Base-by-base conservation (phyloP, 2,329 filamentous ascomycete species). In the Bipolaris zeicola region DNA sequence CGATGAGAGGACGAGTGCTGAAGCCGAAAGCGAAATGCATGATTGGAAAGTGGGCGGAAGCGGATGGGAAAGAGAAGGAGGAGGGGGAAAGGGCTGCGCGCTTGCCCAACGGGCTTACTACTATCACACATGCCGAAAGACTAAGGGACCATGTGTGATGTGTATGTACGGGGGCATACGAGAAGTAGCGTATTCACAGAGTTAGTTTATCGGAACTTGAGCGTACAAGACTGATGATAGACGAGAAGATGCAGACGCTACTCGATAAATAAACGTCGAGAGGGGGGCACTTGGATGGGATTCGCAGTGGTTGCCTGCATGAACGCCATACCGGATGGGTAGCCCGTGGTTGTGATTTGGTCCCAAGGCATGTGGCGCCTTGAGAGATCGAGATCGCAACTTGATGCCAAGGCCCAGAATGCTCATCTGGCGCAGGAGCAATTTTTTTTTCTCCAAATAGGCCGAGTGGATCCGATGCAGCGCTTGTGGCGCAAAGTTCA, bases 281-380 rank as follows among this genome's bases (percentile, higher is more conserved):
- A 16, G 38, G 4, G 2, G 14, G 22, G 4, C 22, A 24, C 22
- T 24, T 5, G 22, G 22, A 20, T 20, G 22, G 31, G n/a, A 31
- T 49, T 22, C 20, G 11, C 22, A 41, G 38, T 41, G 7, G 50
- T 31, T 31, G 38, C 24, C 42, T 31, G 22, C 42, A 20, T 18
- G 37, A 38, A 57, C 31, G n/a, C 38, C 36, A 44, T 24, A 39
- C 10, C 18, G 50, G 49, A 57, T 24, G 6, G n/a, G 18, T 22
- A 6, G 44, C 54, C 54, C 26, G 14, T 28, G 0, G n/a, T 18
- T 10, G 36, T 53, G 24, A 43, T 37, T 57, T 39, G 50, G 28
- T 3, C 3, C 20, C 7, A 42, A 13, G 22, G 14, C 24, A 10
- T 16, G 26, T 38, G 31, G 45, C 28, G 24, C n/a, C 13, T 0